A percentile compares a stretch with the other conserved stretches of the same genome.
phyloP scores from a whole-genome alignment of 768 basidiomycete species.

The Sarcomyxa edulis region DNA sequence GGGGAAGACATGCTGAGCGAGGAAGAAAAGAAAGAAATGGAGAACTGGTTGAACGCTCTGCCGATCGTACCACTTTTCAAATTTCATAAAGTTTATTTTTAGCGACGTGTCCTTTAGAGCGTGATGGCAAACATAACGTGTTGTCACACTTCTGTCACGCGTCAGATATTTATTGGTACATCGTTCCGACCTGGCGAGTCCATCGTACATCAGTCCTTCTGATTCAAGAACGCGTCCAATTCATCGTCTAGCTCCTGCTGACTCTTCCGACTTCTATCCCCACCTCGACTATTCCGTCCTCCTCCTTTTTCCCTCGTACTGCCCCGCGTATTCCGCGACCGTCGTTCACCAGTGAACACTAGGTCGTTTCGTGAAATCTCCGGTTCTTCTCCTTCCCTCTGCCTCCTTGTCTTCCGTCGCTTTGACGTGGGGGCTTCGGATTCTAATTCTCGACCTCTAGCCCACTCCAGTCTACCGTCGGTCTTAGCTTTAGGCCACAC shows the following conservation, averaged over 20 bases:
- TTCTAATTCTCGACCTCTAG: slow-evolving; percentile 11
- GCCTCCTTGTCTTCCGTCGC: slow-evolving; percentile 13
- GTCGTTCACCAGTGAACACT: slow-evolving; percentile 11
- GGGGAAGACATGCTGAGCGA: too few relatives aligned
- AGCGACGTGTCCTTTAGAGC: too few relatives aligned
- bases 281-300: slow-evolving; percentile 21
- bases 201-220: slow-evolving; percentile 28
- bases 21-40: too few relatives aligned
- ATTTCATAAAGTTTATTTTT: too few relatives aligned
- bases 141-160: too few relatives aligned
- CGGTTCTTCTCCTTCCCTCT: slow-evolving; percentile 12
- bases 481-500: slow-evolving; percentile 14
- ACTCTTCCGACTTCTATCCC: slow-evolving; percentile 43
- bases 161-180: too few relatives aligned
- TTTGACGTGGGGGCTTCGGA: too few relatives aligned
- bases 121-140: too few relatives aligned
- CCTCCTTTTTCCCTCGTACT: slow-evolving; percentile 17
- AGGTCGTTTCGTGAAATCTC: too few relatives aligned
- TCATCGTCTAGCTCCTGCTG: slow-evolving; percentile 81
- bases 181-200: too few relatives aligned
- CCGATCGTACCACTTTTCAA: too few relatives aligned
- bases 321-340: slow-evolving; percentile 14
- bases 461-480: slow-evolving; percentile 8
- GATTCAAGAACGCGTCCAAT: slow-evolving; percentile 70
- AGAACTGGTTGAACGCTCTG: too few relatives aligned